Conservation (phyloP, 148 eudicot species). For the Nyssa sinensis region DNA sequence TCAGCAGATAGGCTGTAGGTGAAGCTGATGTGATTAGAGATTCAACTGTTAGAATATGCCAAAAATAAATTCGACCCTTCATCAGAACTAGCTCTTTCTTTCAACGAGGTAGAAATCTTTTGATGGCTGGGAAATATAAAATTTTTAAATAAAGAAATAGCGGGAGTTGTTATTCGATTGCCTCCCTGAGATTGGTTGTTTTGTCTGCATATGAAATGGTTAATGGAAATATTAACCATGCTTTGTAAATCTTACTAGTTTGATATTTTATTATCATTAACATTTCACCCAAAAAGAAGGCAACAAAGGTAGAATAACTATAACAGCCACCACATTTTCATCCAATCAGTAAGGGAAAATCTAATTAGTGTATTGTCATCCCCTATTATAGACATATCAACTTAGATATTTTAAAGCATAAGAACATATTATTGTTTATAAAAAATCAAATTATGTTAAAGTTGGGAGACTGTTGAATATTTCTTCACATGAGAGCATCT, state of each 20-base stretch:
- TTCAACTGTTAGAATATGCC: not conserved
- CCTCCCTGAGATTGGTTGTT: not conserved
- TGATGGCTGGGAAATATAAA: not conserved
- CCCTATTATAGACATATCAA: not conserved
- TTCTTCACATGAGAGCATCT: too few relatives aligned
- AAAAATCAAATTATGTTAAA: not conserved
- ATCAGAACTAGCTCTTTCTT: constrained; percentile 7
- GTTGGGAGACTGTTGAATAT: not conserved
- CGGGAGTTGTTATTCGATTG: not conserved
- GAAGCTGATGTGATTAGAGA: not conserved
- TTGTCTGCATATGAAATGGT: not conserved
- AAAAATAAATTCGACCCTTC: not conserved
- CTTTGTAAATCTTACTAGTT: not conserved
- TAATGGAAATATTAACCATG: not conserved
- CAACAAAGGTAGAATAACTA: too few relatives aligned
- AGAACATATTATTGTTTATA: too few relatives aligned
- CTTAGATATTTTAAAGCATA: not conserved
- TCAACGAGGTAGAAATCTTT: not conserved
- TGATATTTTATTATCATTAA: too few relatives aligned
- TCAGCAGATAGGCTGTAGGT: not conserved
- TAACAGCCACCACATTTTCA: not conserved
- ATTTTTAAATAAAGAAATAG: not conserved
- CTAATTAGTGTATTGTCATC: not conserved
- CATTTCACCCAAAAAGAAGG: too few relatives aligned
- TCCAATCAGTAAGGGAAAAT: not conserved